Evolutionary conservation across 352 stramenopile species (phyloP), one percentile per base, ranked within the genome.

Genomic region (Pythium utonaiense): DNA sequence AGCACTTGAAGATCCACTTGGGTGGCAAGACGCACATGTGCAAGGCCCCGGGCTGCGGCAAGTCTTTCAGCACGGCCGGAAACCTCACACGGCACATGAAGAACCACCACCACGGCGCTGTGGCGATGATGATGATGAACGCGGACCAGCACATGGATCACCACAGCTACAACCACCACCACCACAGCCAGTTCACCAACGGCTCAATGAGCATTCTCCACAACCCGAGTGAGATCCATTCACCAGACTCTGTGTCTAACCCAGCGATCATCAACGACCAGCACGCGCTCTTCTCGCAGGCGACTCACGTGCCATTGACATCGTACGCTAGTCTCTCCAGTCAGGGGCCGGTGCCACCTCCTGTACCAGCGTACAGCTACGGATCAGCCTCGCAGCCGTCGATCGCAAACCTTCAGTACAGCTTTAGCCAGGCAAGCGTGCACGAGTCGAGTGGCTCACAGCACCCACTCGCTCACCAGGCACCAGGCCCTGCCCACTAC

Each of bases 31-130:
- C 74, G 31, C 74, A 88, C 65, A 81, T 73, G 38, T 88, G 80
- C 64, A 72, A 69, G 19, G 53, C 28, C 3, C 24, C 33, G 0
- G 69, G 71, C 21, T 89, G 79, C 52, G 70, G 71, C 55, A 85
- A 86, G 65, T 83, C 75, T 1, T 89, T 89, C 59, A 86, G 77
- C 64, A 89, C 79, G 17, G 68, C 73, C 1, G 79, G 79, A 25
- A 89, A 89, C 64, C 71, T 89, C 40, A 89, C 79, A 30, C 77
- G 79, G 34, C 79, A 89, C 66, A 68, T 89, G 58, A 80, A 80
- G 40, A 80, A 75, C 52, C 76, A 88, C 60, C 78, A 88, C 66
- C 74, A 60, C 59, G 51, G 50, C 30, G 33, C 42, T n/a, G n/a
- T n/a, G n/a, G n/a, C n/a, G n/a, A n/a, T n/a, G 6, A 40, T 25